Conservation (phyloP, 108 stramenopile genomes). For the Pseudonitzschia delicatissima region DNA sequence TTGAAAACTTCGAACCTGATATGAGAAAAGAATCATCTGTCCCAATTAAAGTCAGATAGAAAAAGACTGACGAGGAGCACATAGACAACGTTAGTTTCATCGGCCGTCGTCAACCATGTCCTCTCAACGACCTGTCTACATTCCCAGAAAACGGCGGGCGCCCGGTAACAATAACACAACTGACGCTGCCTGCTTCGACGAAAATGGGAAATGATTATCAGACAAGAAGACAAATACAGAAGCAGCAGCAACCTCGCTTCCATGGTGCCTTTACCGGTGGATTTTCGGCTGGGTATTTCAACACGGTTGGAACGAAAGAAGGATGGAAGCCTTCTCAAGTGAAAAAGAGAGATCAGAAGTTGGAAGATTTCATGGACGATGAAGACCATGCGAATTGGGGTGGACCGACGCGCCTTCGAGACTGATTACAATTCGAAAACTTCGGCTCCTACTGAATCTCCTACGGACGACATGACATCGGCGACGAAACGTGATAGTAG, state of each 20-base stretch:
- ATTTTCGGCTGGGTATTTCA: conserved; percentile 85
- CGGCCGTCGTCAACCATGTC: no score
- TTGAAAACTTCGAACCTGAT: no score
- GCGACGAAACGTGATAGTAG: neutral
- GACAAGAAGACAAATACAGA: conserved; percentile 2
- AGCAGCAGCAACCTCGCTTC: conserved; percentile 24
- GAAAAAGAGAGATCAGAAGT: conserved; percentile 31
- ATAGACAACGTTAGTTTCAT: no score
- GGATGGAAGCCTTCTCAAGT: conserved; percentile 71
- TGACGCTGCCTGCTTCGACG: neutral
- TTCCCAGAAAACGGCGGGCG: neutral
- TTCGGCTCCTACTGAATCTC: neutral
- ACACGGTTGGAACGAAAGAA: conserved; percentile 79
- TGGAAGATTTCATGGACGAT: conserved; percentile 66
- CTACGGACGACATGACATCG: neutral
- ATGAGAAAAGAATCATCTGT: no score
- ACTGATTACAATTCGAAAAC: conserved; percentile 23
- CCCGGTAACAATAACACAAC: neutral
- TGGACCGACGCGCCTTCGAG: conserved; percentile 37
- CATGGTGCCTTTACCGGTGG: conserved; percentile 84
- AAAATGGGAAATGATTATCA: neutral
- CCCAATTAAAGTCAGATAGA: no score
- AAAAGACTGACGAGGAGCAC: no score
- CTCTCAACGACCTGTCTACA: conserved; percentile 3
- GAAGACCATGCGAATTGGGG: conserved; percentile 59